phyloP scores from a whole-genome alignment of 208 protist genomes.

The Blechomonas ayalai region DNA sequence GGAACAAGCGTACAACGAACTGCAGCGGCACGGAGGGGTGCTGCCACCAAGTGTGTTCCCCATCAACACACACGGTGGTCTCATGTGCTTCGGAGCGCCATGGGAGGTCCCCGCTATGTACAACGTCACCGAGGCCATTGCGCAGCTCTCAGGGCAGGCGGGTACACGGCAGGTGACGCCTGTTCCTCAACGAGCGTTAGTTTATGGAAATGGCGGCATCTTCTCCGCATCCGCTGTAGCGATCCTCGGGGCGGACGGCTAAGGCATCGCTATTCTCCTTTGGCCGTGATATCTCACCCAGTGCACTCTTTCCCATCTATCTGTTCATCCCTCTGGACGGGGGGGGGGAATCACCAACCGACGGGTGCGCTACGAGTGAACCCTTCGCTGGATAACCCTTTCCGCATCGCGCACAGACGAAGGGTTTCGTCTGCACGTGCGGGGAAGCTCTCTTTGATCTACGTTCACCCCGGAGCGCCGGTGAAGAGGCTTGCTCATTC shows the following conservation, averaged over 20 bases:
- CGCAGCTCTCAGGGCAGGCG: constrained; percentile 34
- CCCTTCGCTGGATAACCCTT: too few species aligned
- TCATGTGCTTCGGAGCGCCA: constrained; percentile 70
- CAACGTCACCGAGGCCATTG: constrained; percentile 57
- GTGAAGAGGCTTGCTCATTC: too few species aligned
- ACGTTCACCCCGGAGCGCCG: too few species aligned
- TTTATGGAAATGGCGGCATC: constrained; percentile 87
- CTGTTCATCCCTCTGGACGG: too few species aligned
- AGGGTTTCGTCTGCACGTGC: too few species aligned
- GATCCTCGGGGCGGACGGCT: constrained; percentile 44
- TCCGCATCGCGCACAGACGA: too few species aligned
- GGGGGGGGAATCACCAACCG: too few species aligned
- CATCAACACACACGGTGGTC: constrained; percentile 73
- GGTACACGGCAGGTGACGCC: constrained; percentile 40
- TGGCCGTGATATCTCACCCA: too few species aligned
- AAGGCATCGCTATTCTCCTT: constrained; percentile 3
- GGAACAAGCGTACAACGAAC: constrained; percentile 31
- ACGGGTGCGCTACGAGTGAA: too few species aligned
- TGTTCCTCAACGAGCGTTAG: constrained; percentile 50
- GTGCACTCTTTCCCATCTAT: too few species aligned
- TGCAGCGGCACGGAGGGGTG: constrained; percentile 14
- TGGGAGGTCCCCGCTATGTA: constrained; percentile 81
- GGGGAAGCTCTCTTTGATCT: too few species aligned
- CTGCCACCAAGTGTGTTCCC: constrained; percentile 30
- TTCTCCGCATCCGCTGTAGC: constrained; percentile 74